Evolutionary conservation across 345 rosid genomes (phyloP).

Genomic region (Pistacia vera): DNA sequence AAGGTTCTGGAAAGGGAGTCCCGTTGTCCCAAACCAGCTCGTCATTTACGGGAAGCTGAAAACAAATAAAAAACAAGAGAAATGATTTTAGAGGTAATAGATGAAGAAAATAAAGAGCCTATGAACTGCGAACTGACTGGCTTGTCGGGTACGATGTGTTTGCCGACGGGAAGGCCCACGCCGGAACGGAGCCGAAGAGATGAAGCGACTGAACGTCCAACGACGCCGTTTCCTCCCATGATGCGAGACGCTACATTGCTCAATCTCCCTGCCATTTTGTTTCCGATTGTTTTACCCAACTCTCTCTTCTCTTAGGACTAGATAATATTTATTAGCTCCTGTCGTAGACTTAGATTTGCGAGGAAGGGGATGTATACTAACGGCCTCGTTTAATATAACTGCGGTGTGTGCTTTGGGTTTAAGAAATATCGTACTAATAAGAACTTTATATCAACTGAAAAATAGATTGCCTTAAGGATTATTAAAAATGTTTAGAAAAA

Average conservation of each 20-base stretch:
- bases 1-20: conserved; percentile 87
- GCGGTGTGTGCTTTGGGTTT: too few relatives aligned
- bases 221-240: conserved; percentile 89
- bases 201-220: conserved; percentile 68
- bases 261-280: conserved; percentile 78
- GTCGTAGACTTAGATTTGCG: too few relatives aligned
- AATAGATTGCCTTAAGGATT: too few relatives aligned
- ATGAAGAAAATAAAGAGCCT: not conserved
- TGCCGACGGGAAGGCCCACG: conserved; percentile 95
- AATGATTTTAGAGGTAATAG: conserved; percentile 7
- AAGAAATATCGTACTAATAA: too few relatives aligned
- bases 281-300: not conserved
- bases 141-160: conserved; percentile 93
- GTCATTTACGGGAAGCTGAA: conserved; percentile 80
- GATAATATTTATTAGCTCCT: too few relatives aligned
- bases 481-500: too few relatives aligned
- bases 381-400: too few relatives aligned
- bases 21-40: conserved; percentile 98
- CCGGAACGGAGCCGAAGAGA: conserved; percentile 90
- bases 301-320: not conserved
- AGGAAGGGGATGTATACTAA: too few relatives aligned
- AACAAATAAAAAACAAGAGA: not conserved
- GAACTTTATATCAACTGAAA: too few relatives aligned
- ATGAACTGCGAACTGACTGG: conserved; percentile 51
- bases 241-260: conserved; percentile 73